phyloP scores from a whole-genome alignment of 768 basidiomycete species.

The Xerocomellus dryophilus region DNA sequence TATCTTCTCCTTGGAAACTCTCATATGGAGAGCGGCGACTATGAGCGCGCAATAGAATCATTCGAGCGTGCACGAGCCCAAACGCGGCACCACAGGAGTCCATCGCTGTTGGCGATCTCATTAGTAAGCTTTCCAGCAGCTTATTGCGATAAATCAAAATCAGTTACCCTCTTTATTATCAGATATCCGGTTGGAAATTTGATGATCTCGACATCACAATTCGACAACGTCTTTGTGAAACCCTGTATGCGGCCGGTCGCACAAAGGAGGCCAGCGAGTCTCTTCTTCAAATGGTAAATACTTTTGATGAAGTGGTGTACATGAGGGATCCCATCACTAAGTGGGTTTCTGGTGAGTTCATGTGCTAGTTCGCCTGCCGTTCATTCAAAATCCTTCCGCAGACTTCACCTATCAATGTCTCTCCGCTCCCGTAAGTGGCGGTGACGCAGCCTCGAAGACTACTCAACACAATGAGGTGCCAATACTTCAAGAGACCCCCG shows the following conservation, averaged over 20 bases:
- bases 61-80: not conserved
- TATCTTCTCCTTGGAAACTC: constrained; percentile 1
- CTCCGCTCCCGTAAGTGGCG: not conserved
- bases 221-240: not conserved
- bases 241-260: not conserved
- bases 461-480: no score
- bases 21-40: not conserved
- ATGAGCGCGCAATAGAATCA: not conserved
- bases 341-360: not conserved
- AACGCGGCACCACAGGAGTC: not conserved
- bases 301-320: not conserved
- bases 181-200: constrained; percentile 4
- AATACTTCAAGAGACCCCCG: not conserved
- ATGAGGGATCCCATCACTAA: not conserved
- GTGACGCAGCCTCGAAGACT: no score
- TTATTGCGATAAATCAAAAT: not conserved
- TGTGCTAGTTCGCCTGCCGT: no score
- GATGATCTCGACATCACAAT: not conserved
- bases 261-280: not conserved
- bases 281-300: not conserved
- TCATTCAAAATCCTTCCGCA: not conserved
- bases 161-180: not conserved
- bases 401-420: not conserved
- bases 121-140: not conserved
- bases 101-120: not conserved